Conservation (phyloP, 345 rosid species). For the Eucalyptus polyanthemos region DNA sequence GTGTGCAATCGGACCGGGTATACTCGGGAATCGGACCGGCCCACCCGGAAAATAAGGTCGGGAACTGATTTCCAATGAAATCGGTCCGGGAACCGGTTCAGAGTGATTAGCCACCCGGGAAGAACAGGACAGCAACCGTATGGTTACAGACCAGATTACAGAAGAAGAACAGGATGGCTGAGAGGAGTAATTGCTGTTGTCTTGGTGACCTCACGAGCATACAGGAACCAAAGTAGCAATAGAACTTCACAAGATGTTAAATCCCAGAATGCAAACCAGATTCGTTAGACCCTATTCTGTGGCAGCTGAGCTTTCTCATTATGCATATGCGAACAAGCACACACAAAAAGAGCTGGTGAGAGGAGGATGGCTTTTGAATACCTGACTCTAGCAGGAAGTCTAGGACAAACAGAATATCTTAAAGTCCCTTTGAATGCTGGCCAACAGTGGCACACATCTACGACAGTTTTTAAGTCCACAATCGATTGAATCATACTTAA, state of each 20-base stretch:
- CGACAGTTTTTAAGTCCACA: neutral
- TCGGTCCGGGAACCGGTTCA: accelerated
- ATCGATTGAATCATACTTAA: neutral
- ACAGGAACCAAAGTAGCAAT: neutral
- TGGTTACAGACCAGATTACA: too few species aligned
- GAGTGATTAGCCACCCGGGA: too few species aligned
- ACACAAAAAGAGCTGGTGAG: neutral
- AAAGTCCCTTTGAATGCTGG: neutral
- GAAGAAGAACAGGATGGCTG: too few species aligned
- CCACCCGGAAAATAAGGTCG: too few species aligned
- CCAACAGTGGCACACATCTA: neutral
- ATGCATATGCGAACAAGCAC: neutral
- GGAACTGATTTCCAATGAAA: too few species aligned
- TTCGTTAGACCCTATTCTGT: neutral
- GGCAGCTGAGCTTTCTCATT: neutral
- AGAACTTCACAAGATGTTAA: neutral
- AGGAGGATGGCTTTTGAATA: neutral
- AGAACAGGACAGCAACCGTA: too few species aligned
- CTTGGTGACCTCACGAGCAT: neutral
- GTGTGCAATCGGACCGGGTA: too few species aligned
- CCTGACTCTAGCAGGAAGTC: neutral
- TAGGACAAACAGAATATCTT: neutral
- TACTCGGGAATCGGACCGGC: too few species aligned
- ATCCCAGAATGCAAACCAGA: neutral
- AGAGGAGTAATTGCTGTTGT: neutral